These are phyloP conservation scores for Arachis stenosperma DNA, from an alignment of 306 rosid genomes.

Conservation along the genomic window DNA sequence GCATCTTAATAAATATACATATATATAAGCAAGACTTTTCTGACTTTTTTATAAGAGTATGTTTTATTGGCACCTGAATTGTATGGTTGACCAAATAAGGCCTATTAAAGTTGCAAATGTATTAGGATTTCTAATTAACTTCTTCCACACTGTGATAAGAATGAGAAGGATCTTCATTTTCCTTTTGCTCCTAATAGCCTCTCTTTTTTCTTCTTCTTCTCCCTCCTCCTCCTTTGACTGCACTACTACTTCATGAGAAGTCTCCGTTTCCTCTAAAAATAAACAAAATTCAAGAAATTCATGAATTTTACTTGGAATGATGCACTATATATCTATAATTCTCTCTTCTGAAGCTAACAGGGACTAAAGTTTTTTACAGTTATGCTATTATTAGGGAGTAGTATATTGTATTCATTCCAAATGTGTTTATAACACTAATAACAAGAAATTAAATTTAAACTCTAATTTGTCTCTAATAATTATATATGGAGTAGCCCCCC, in stretches of 20 bases:
- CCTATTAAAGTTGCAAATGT: conserved; percentile 84
- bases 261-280: conserved; percentile 52
- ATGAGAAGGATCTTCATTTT: conserved; percentile 49
- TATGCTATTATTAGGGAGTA: neutral
- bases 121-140: conserved; percentile 77
- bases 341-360: neutral
- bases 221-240: conserved; percentile 47
- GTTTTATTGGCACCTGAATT: conserved; percentile 57
- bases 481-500: too few species aligned
- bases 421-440: too few species aligned
- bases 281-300: conserved; percentile 7
- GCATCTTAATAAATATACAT: neutral
- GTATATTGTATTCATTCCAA: too few species aligned
- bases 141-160: conserved; percentile 72
- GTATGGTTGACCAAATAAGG: conserved; percentile 80
- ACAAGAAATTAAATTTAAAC: too few species aligned
- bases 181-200: conserved; percentile 33
- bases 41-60: neutral
- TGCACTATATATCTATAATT: neutral
- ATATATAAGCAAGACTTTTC: neutral
- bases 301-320: neutral
- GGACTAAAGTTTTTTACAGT: neutral
- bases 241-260: conserved; percentile 42
- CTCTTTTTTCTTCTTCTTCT: conserved; percentile 36
- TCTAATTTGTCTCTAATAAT: too few species aligned